phyloP scores from a whole-genome alignment of 352 stramenopile species.

The Phytophthora boehmeriae region DNA sequence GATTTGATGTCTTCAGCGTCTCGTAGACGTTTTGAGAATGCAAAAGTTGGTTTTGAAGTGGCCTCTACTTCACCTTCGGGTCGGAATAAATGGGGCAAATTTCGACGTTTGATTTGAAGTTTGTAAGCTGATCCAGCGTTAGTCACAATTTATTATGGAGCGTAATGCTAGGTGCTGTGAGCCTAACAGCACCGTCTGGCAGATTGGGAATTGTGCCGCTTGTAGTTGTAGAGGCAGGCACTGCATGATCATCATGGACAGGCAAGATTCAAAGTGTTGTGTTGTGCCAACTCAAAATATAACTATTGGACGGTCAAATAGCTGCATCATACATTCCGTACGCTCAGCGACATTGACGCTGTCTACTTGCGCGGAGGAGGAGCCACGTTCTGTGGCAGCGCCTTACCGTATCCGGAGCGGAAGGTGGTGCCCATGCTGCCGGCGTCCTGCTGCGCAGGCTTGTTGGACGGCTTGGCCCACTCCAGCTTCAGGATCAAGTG shows the following conservation, averaged over 20 bases:
- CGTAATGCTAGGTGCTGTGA: too few species aligned
- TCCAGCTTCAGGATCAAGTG: conserved; percentile 99
- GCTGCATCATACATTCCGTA: background rate
- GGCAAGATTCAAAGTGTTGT: background rate
- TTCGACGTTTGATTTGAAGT: background rate
- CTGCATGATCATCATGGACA: too few species aligned
- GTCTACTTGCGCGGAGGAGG: conserved; percentile 80
- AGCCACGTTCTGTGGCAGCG: conserved; percentile 84
- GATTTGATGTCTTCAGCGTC: background rate
- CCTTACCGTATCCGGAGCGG: conserved; percentile 90
- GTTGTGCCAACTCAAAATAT: background rate
- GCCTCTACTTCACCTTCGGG: background rate
- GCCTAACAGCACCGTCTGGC: too few species aligned
- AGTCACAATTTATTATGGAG: too few species aligned
- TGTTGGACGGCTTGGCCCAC: conserved; percentile 97
- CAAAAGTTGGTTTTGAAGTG: background rate
- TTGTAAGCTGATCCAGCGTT: background rate
- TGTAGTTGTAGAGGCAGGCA: too few species aligned
- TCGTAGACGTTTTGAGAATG: conserved; percentile 8
- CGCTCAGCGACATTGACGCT: background rate
- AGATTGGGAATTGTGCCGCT: too few species aligned
- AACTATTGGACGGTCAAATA: conserved; percentile 1
- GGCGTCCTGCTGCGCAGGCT: conserved; percentile 70
- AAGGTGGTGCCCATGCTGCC: conserved; percentile 88
- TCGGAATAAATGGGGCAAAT: background rate